phyloP scores from a whole-genome alignment of 2,329 filamentous ascomycete genomes.

The Tolypocladium nubicola region DNA sequence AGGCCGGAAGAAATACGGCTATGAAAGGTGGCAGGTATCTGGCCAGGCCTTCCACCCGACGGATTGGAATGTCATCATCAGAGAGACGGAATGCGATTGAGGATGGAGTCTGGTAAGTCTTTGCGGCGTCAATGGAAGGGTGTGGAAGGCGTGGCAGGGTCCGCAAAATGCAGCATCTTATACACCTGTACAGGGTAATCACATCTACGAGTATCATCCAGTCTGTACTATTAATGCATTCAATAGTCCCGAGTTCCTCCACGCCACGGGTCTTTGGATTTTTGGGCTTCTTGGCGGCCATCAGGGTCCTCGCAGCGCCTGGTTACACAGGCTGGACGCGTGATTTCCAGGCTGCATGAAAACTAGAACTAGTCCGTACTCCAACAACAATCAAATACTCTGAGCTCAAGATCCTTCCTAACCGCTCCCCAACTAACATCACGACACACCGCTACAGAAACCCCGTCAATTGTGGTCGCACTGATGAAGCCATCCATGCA shows the following conservation, averaged over 20 bases:
- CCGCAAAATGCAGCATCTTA: too few species aligned
- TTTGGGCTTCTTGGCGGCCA: neutral
- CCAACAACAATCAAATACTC: too few species aligned
- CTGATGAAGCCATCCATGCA: neutral
- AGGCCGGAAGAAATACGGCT: neutral
- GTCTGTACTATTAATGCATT: too few species aligned
- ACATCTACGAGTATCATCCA: too few species aligned
- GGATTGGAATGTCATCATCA: neutral
- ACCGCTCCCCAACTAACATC: neutral
- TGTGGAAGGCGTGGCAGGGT: too few species aligned
- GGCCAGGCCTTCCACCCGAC: neutral
- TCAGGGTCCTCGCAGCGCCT: neutral
- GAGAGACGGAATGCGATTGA: too few species aligned
- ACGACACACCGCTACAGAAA: neutral
- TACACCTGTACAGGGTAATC: too few species aligned
- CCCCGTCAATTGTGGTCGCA: neutral
- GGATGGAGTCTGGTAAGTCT: too few species aligned
- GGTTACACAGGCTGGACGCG: neutral
- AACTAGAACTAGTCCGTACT: too few species aligned
- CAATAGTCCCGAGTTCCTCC: too few species aligned
- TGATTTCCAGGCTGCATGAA: neutral
- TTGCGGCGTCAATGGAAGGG: too few species aligned
- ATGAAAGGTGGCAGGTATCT: neutral
- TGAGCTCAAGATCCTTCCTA: neutral
- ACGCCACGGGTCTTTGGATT: too few species aligned